A percentile compares a stretch with the other conserved stretches of the same genome.
Conservation (phyloP, 345 rosid genomes). For the Geranium rotundifolium region DNA sequence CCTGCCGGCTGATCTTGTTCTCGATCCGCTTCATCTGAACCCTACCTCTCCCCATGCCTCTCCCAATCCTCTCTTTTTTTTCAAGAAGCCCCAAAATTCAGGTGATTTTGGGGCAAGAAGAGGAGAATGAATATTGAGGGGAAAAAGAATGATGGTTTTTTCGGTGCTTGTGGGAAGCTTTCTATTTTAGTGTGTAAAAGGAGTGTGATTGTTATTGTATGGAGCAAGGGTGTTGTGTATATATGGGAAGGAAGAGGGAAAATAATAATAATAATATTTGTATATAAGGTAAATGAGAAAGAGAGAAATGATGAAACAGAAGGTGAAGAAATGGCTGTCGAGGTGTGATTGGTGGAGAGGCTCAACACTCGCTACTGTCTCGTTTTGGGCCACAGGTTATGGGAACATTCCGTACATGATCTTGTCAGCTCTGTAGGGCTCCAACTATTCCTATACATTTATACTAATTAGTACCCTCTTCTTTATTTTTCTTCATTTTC, state of each 20-base stretch:
- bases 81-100: neutral
- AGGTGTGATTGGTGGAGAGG: constrained; percentile 16
- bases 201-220: constrained; percentile 4
- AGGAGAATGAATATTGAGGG: too few species aligned
- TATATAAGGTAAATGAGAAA: neutral
- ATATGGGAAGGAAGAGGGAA: constrained; percentile 1
- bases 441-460: too few species aligned
- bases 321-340: constrained; percentile 17
- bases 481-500: too few species aligned
- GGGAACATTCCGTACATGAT: constrained; percentile 10
- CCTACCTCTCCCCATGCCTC: constrained; percentile 97
- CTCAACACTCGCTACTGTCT: constrained; percentile 8
- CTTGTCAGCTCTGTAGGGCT: neutral
- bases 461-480: too few species aligned
- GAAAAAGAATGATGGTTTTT: too few species aligned
- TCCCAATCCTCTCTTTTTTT: too few species aligned
- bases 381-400: constrained; percentile 13
- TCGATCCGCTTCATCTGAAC: constrained; percentile 83
- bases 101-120: too few species aligned
- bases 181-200: constrained; percentile 13
- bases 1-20: constrained; percentile 86
- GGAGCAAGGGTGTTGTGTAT: too few species aligned
- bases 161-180: constrained; percentile 4
- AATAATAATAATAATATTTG: neutral
- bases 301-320: neutral